A percentile compares a stretch with the other conserved stretches of the same genome.
These are phyloP conservation scores for Exsudoporus floridanus DNA, from an alignment of 1,284 basidiomycete genomes.

Conservation along the genomic window DNA sequence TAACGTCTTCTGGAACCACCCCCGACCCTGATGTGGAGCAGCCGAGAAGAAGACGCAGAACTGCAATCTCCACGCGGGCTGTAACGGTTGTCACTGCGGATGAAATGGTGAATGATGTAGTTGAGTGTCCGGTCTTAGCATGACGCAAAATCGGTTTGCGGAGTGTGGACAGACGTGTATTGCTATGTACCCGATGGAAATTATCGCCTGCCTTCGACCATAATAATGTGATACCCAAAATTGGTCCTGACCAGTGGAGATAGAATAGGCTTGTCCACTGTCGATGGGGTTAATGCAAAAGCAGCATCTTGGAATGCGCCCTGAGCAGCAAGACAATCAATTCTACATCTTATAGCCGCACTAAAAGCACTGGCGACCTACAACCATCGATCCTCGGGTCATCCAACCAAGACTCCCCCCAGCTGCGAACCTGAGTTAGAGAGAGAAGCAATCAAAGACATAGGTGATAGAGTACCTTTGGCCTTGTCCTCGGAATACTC, in stretches of 20 bases:
- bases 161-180: constrained; percentile 20
- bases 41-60: constrained; percentile 41
- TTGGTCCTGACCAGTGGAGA: constrained; percentile 77
- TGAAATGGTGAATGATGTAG: constrained; percentile 40
- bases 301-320: constrained; percentile 82
- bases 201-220: constrained; percentile 80
- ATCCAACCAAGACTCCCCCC: constrained; percentile 85
- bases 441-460: neutral
- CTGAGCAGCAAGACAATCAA: constrained; percentile 24
- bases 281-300: constrained; percentile 73
- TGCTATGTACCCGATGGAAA: constrained; percentile 21
- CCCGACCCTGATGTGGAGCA: constrained; percentile 68
- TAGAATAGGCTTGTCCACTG: constrained; percentile 70
- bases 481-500: constrained; percentile 89
- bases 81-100: constrained; percentile 36
- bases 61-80: constrained; percentile 34
- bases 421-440: constrained; percentile 42
- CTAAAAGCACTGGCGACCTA: constrained; percentile 29
- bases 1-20: constrained; percentile 44
- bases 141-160: constrained; percentile 15
- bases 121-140: constrained; percentile 20
- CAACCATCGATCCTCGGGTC: constrained; percentile 78
- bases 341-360: neutral
- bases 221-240: constrained; percentile 85
- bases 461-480: constrained; percentile 50